Base-by-base conservation (phyloP, 345 rosid genomes). In the Syzygium grande region DNA sequence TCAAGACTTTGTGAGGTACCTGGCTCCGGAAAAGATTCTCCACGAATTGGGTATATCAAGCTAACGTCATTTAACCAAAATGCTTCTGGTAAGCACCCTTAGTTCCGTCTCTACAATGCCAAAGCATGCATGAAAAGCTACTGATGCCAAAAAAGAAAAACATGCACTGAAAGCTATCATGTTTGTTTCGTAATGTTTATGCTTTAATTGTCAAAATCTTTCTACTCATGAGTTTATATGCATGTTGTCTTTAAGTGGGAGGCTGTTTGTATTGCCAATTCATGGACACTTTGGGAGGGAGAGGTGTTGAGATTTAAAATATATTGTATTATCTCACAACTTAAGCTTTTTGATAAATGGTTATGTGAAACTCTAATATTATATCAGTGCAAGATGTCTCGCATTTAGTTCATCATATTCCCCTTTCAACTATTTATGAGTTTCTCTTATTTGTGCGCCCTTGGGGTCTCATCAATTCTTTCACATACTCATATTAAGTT, bases 1-100 rank as follows among this genome's bases (percentile, higher is more conserved):
- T 93, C 98, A 86, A 97, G 97, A 89, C 91, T 95, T 77, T 97
- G 99, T 54, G 93, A 94, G 89, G 80, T 96, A 79, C 94, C 97
- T 89, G 95, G 95, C 87, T 92, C 95, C 2, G 98, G 93, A 87
- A 94, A 91, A 91, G 94, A 92, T 87, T 93, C 94, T 43, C 94
- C 94, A 23, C 94, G 88, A 90, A 95, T 97, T 87, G 99, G 99
- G 34, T 97, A 97, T 92, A 97, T 97, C 86, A 97, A 96, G 93
- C 90, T 97, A 59, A 91, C 97, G 86, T 86, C 98, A 46, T 97
- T 96, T 92, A 96, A 95, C 89, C 96, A 94, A 93, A 95, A 96
- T 90, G 93, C 99, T 90, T 94, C 99, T 80, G 93, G 99, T 97
- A 86, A 90, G 91, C 88, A 17, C 55, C 63, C n/a, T 30, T 87